Evolutionary conservation across 768 basidiomycete genomes (phyloP), one percentile per base, ranked within the genome.

Genomic region (Tricholomella constricta): DNA sequence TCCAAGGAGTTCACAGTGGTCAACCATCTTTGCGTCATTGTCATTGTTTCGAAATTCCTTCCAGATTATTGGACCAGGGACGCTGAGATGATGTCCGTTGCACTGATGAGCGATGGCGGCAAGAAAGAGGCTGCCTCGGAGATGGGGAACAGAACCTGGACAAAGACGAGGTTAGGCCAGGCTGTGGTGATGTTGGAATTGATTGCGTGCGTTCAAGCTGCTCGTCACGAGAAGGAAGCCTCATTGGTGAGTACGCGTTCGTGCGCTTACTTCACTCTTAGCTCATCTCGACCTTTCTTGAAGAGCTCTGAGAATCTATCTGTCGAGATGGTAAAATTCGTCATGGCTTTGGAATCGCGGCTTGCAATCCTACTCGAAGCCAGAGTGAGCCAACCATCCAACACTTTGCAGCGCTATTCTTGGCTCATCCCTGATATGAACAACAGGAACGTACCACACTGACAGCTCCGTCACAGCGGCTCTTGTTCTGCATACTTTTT

Each of bases 51-150:
- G 4, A 76, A 73, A 26, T 80, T 81, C 60, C 69, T 88, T 14
- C 75, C 80, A 2, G 82, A 83, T 54, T 82, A 85, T 59, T 90
- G 86, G 88, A 74, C 76, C 6, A 75, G 79, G 20, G 83, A 90
- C 64, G 73, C 83, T 6, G 89, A 90, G 59, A 91, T 91, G 88
- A 71, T 89, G 59, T 75, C 84, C 3, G 77, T 90, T 2, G 88
- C 85, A 9, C 62, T 90, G 36, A 79, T 86, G 76, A 82, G 78
- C 51, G 81, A 82, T 55, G 68, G 64, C 48, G 56, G 62, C 47
- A 67, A 59, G 49, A 55, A 48, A 42, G 61, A 58, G 47, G 52
- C 44, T 36, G 59, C 20, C 2, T 43, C 52, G 15, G 56, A 56
- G 14, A 40, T 47, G 6, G 55, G 20, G 6, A 46, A 52, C 36